phyloP scores from a whole-genome alignment of 2,329 filamentous ascomycete genomes.

The Ceratocystis colombiana region DNA sequence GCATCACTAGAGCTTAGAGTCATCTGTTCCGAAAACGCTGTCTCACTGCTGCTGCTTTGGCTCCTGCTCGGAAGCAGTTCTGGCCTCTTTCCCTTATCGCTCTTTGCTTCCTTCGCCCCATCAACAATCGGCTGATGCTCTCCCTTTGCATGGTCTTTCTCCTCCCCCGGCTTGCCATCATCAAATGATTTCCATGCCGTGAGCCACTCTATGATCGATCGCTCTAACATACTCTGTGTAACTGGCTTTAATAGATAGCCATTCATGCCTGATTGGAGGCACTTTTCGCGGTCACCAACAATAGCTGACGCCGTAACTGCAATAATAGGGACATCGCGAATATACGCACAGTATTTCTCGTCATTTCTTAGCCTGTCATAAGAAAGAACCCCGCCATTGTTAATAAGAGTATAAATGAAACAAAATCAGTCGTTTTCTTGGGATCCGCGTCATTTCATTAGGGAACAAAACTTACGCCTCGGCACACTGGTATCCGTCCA shows the following conservation, averaged over 20 bases:
- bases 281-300: constrained; percentile 66
- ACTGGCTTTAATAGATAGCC: constrained; percentile 61
- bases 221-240: constrained; percentile 35
- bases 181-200: neutral
- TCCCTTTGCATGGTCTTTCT: neutral
- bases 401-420: constrained; percentile 33
- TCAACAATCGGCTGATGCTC: neutral
- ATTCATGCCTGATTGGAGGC: constrained; percentile 63
- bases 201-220: constrained; percentile 20
- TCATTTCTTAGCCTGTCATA: constrained; percentile 35
- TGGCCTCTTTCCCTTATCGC: too few species aligned
- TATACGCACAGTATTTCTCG: constrained; percentile 32
- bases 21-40: neutral
- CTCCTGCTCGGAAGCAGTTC: neutral
- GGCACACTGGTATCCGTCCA: constrained; percentile 69
- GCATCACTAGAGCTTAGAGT: constrained; percentile 7
- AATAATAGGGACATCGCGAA: constrained; percentile 59
- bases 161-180: neutral
- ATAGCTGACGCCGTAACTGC: constrained; percentile 77
- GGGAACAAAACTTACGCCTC: constrained; percentile 39
- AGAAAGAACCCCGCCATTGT: constrained; percentile 52
- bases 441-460: neutral
- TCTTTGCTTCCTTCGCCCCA: too few species aligned
- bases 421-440: too few species aligned
- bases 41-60: constrained; percentile 10